Percentiles rank a stretch among this genome's conserved stretches.
phyloP scores from a whole-genome alignment of 2,329 filamentous ascomycete genomes.

The Aureobasidium vineae region DNA sequence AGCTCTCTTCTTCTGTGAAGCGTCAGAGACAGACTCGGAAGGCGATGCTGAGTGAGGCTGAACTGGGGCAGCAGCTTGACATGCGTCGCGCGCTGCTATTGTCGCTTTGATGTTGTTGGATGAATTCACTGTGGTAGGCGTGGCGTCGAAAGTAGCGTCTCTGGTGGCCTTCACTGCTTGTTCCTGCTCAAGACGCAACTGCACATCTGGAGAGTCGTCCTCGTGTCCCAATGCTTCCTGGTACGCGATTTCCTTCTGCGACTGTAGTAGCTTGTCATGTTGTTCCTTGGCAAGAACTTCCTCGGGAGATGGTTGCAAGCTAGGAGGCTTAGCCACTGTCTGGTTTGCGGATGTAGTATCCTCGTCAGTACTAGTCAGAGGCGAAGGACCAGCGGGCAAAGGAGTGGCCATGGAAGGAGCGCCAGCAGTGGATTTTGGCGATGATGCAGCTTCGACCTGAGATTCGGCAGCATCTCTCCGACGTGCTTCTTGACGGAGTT shows the following conservation, averaged over 20 bases:
- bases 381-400: conserved; percentile 63
- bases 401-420: conserved; percentile 73
- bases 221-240: conserved; percentile 44
- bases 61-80: not conserved
- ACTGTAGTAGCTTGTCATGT: conserved; percentile 53
- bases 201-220: conserved; percentile 58
- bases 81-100: not conserved
- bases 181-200: conserved; percentile 46
- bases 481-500: conserved; percentile 38
- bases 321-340: conserved; percentile 33
- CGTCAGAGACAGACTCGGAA: not conserved
- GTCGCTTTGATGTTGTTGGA: not conserved
- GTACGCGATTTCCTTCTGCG: conserved; percentile 49
- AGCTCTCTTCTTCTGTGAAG: not conserved
- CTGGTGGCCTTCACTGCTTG: conserved; percentile 27
- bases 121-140: not conserved
- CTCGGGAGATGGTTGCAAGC: conserved; percentile 31
- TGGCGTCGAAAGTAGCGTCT: conserved; percentile 3
- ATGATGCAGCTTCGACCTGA: conserved; percentile 39
- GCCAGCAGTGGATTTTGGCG: conserved; percentile 63
- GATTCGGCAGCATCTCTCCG: conserved; percentile 33
- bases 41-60: conserved; percentile 2
- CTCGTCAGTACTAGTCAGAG: conserved; percentile 71
- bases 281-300: conserved; percentile 52
- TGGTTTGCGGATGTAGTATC: conserved; percentile 41